Conservation (phyloP, 257 asterid genomes). For the Eustoma russellianum region DNA sequence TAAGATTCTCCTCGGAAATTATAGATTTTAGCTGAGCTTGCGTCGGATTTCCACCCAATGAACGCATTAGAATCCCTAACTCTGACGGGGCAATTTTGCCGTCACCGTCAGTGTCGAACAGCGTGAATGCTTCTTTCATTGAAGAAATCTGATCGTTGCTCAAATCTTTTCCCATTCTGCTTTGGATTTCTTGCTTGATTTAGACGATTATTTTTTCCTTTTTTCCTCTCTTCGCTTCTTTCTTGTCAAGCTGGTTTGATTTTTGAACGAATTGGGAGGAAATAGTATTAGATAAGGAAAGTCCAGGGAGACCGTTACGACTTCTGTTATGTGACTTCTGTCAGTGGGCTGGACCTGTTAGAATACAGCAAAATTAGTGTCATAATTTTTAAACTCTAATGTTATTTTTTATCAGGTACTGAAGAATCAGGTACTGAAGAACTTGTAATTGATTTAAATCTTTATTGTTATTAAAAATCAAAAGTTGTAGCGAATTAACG, state of each 20-base stretch:
- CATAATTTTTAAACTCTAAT: too few species aligned
- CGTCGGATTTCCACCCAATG: slow-evolving; percentile 88
- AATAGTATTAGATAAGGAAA: slow-evolving; percentile 5
- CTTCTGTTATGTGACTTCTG: too few species aligned
- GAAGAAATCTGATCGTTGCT: slow-evolving; percentile 71
- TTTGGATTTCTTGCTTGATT: neutral
- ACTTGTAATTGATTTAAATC: too few species aligned
- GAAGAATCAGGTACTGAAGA: too few species aligned
- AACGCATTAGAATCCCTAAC: slow-evolving; percentile 83
- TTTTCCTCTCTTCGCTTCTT: slow-evolving; percentile 4
- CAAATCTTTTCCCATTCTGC: slow-evolving; percentile 78
- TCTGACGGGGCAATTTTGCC: slow-evolving; percentile 88
- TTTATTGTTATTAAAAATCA: too few species aligned
- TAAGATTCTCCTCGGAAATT: slow-evolving; percentile 58
- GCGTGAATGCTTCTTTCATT: slow-evolving; percentile 83
- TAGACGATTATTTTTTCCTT: too few species aligned
- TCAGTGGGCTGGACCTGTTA: too few species aligned
- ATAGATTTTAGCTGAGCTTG: slow-evolving; percentile 76
- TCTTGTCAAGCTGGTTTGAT: neutral
- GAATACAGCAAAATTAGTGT: too few species aligned
- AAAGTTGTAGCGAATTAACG: too few species aligned
- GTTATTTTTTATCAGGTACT: too few species aligned
- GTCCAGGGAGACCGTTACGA: neutral
- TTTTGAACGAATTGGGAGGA: slow-evolving; percentile 9
- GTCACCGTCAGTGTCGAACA: slow-evolving; percentile 86